Percentiles rank a stretch among this genome's conserved stretches.
Conservation (phyloP, 768 basidiomycete genomes). For the Calocera viscosa region DNA sequence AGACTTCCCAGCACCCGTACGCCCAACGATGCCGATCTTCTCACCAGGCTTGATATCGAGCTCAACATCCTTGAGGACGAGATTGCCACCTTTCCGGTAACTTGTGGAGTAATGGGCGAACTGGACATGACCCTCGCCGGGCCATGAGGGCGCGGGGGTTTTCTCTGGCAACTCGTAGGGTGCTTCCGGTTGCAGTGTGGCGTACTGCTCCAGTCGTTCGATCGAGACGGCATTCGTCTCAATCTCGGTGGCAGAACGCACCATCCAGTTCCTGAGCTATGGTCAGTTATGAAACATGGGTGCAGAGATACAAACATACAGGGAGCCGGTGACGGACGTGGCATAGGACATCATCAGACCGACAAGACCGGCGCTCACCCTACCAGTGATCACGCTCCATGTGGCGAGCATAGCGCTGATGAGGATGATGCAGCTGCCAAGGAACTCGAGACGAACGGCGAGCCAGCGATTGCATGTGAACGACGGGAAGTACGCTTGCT, state of each 20-base stretch:
- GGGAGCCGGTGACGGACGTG: slow-evolving; percentile 64
- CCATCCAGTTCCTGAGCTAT: slow-evolving; percentile 56
- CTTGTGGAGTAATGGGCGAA: slow-evolving; percentile 65
- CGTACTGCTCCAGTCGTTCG: slow-evolving; percentile 77
- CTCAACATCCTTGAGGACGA: slow-evolving; percentile 64
- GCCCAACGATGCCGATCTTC: slow-evolving; percentile 80
- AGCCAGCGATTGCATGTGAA: slow-evolving; percentile 75
- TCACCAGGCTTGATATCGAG: slow-evolving; percentile 59
- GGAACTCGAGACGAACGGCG: slow-evolving; percentile 68
- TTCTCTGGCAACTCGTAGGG: slow-evolving; percentile 51
- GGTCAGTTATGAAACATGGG: neutral
- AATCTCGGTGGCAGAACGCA: slow-evolving; percentile 71
- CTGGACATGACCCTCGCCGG: slow-evolving; percentile 53
- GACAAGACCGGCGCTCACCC: slow-evolving; percentile 74
- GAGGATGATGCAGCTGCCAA: slow-evolving; percentile 70
- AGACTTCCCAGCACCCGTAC: slow-evolving; percentile 46
- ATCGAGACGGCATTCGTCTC: slow-evolving; percentile 86
- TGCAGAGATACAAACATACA: slow-evolving; percentile 38
- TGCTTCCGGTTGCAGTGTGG: slow-evolving; percentile 59
- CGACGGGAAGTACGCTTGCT: slow-evolving; percentile 60
- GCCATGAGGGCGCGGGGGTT: slow-evolving; percentile 54
- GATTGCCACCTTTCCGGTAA: slow-evolving; percentile 69
- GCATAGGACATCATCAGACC: slow-evolving; percentile 79
- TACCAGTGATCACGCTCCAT: slow-evolving; percentile 52
- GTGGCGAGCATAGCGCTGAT: slow-evolving; percentile 56